phyloP scores from a whole-genome alignment of 73 alveolate species.

The Paramecium sonneborni region DNA sequence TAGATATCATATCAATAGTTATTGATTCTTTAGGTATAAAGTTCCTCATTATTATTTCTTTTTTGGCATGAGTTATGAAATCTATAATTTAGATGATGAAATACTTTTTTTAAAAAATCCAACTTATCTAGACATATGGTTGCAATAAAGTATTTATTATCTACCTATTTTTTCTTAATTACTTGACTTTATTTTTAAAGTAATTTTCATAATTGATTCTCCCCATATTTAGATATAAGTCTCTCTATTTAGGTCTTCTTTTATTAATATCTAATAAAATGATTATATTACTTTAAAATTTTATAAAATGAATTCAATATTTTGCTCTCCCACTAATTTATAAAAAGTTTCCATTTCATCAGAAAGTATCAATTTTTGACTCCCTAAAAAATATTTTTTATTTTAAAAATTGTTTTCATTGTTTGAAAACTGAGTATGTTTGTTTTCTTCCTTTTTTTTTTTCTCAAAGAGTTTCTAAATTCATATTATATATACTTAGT shows the following conservation, averaged over 20 bases:
- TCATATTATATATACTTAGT: neutral
- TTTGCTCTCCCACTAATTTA: neutral
- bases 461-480: slow-evolving; percentile 10
- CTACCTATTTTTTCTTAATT: neutral
- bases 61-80: neutral
- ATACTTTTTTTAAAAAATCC: slow-evolving; percentile 48
- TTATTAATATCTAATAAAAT: neutral
- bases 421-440: neutral
- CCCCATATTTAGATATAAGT: slow-evolving; percentile 38
- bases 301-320: neutral
- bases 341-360: slow-evolving; percentile 33
- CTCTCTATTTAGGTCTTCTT: neutral
- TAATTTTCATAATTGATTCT: slow-evolving; percentile 10
- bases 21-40: neutral
- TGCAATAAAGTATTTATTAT: slow-evolving; percentile 21
- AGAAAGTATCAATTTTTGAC: slow-evolving; percentile 7
- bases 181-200: neutral
- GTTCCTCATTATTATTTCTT: slow-evolving; percentile 3
- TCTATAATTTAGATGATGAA: neutral
- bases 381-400: neutral
- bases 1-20: neutral
- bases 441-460: neutral
- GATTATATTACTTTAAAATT: neutral
- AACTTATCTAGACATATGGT: slow-evolving; percentile 47
- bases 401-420: neutral